Evolutionary conservation across 768 basidiomycete species (phyloP).

Genomic region (Tricholoma terreum): DNA sequence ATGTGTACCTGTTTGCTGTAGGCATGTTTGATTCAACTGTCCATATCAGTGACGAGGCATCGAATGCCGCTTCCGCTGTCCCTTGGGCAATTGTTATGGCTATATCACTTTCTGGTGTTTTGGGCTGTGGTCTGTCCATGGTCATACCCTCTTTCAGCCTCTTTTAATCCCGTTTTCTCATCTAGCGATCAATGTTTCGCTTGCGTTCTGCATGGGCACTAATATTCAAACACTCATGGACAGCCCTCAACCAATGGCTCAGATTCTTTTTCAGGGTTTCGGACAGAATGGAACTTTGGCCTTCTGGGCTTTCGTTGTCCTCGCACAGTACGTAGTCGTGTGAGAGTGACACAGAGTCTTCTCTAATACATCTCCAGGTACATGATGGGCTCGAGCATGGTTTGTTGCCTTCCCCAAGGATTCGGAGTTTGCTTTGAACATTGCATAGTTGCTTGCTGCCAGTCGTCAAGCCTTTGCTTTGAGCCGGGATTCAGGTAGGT

Average conservation of each 20-base stretch:
- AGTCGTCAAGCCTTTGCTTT: slow-evolving; percentile 69
- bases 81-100: slow-evolving; percentile 68
- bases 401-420: slow-evolving; percentile 13
- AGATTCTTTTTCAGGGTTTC: slow-evolving; percentile 51
- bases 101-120: slow-evolving; percentile 51
- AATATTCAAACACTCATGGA: slow-evolving; percentile 41
- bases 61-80: slow-evolving; percentile 66
- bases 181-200: slow-evolving; percentile 54
- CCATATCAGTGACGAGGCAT: slow-evolving; percentile 71
- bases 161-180: not conserved
- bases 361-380: slow-evolving; percentile 30
- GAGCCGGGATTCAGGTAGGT: slow-evolving; percentile 55
- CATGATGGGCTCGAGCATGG: slow-evolving; percentile 59
- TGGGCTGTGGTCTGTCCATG: slow-evolving; percentile 54
- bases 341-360: not conserved
- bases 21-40: slow-evolving; percentile 53
- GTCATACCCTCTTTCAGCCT: not conserved
- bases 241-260: slow-evolving; percentile 59
- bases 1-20: slow-evolving; percentile 3
- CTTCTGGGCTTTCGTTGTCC: slow-evolving; percentile 38
- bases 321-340: slow-evolving; percentile 34
- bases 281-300: slow-evolving; percentile 37
- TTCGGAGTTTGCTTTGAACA: not conserved
- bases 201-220: slow-evolving; percentile 65
- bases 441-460: slow-evolving; percentile 21